Percentiles rank a stretch among this genome's conserved stretches.
phyloP scores from a whole-genome alignment of 371 early-diverging fungal genomes.

The Rhizopus microsporus region DNA sequence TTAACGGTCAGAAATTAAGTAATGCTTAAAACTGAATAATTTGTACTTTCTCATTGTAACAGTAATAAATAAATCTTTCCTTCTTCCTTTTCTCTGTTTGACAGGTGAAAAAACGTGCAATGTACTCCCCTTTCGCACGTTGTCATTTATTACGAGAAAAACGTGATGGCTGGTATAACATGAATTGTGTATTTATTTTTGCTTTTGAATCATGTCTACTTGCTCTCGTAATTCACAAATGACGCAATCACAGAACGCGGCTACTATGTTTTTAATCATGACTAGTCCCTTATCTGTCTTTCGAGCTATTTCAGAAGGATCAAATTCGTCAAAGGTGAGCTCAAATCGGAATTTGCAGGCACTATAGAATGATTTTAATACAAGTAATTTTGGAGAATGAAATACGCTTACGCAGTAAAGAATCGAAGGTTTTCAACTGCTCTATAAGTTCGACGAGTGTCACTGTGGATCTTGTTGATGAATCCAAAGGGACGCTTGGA shows the following conservation, averaged over 20 bases:
- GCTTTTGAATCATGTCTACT: slow-evolving; percentile 15
- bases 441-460: slow-evolving; percentile 63
- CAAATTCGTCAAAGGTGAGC: slow-evolving; percentile 51
- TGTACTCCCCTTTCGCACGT: no score
- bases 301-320: slow-evolving; percentile 58
- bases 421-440: slow-evolving; percentile 65
- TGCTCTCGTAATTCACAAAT: slow-evolving; percentile 35
- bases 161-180: no score
- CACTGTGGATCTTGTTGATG: slow-evolving; percentile 60
- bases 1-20: slow-evolving; percentile 22
- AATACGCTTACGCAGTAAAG: slow-evolving; percentile 58
- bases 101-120: no score
- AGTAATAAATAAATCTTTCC: no score
- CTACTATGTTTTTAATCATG: slow-evolving; percentile 27
- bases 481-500: slow-evolving; percentile 65
- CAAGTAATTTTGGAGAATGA: neutral
- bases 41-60: no score
- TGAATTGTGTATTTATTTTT: neutral
- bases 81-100: no score
- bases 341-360: slow-evolving; percentile 67
- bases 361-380: slow-evolving; percentile 23
- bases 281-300: slow-evolving; percentile 49
- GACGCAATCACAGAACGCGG: slow-evolving; percentile 34
- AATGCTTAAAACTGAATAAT: slow-evolving; percentile 1
- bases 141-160: no score